These are phyloP conservation scores for Gossypium trilobum DNA, from an alignment of 441 rosid species.

Conservation along the genomic window DNA sequence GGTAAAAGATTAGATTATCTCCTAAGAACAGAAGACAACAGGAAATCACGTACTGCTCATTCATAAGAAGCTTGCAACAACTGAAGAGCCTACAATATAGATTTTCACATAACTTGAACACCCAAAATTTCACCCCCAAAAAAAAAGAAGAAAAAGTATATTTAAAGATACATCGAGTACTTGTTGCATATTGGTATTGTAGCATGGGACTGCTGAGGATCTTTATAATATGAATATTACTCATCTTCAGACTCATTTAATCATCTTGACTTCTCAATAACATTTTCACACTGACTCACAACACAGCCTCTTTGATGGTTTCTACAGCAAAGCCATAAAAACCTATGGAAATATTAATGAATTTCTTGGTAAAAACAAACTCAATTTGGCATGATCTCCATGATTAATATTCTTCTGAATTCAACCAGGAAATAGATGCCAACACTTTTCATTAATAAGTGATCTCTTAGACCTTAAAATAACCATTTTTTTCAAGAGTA, in stretches of 20 bases:
- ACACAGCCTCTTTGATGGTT: not conserved
- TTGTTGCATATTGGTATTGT: slow-evolving; percentile 1
- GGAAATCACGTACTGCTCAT: not conserved
- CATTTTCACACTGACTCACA: not conserved
- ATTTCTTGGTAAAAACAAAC: not conserved
- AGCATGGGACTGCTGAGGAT: slow-evolving; percentile 1
- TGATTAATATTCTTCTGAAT: not conserved
- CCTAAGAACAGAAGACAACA: not conserved
- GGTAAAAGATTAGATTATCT: not conserved
- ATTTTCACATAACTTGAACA: not conserved
- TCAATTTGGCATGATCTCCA: not conserved
- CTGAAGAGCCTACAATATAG: not conserved
- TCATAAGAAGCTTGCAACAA: not conserved
- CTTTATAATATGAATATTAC: not conserved
- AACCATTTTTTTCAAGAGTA: not conserved
- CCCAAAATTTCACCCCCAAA: not conserved
- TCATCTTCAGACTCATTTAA: not conserved
- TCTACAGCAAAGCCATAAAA: not conserved
- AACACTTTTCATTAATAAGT: not conserved
- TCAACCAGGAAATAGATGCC: not conserved
- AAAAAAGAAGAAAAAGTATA: not conserved
- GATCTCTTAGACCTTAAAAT: not conserved
- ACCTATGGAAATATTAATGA: not conserved
- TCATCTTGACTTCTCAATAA: not conserved
- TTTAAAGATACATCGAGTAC: not conserved